Evolutionary conservation across 768 basidiomycete genomes (phyloP).

Genomic region (Russula sp.): DNA sequence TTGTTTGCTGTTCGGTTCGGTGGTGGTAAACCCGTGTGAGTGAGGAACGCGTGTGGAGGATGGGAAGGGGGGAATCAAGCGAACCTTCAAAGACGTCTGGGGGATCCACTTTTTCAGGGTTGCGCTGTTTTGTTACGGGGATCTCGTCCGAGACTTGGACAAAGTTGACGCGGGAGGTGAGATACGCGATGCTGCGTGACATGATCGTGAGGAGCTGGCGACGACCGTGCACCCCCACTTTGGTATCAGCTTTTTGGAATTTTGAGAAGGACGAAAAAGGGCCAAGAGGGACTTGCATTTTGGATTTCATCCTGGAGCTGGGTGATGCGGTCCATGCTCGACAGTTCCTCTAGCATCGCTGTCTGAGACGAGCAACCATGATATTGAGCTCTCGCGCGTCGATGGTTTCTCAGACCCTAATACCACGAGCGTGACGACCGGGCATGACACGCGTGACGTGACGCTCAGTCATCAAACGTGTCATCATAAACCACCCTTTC

Average conservation of each 20-base stretch:
- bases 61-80: slow-evolving; percentile 13
- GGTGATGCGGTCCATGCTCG: slow-evolving; percentile 94
- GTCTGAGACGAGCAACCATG: slow-evolving; percentile 39
- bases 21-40: not conserved
- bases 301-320: slow-evolving; percentile 95
- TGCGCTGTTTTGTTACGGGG: slow-evolving; percentile 80
- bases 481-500: too few species aligned
- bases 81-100: slow-evolving; percentile 75
- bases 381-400: not conserved
- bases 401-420: not conserved
- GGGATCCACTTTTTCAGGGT: slow-evolving; percentile 65
- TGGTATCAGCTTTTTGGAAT: not conserved
- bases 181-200: slow-evolving; percentile 77
- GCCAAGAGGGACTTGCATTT: slow-evolving; percentile 50
- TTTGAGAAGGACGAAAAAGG: not conserved
- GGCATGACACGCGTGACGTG: slow-evolving; percentile 11
- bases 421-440: slow-evolving; percentile 15
- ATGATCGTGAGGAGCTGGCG: slow-evolving; percentile 80
- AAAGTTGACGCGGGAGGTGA: slow-evolving; percentile 74
- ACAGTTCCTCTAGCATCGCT: slow-evolving; percentile 89
- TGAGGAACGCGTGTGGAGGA: not conserved
- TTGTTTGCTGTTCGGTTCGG: slow-evolving; percentile 57
- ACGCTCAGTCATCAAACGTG: not conserved
- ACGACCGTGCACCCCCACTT: not conserved
- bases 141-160: slow-evolving; percentile 72